A percentile compares a stretch with the other conserved stretches of the same genome.
Conservation (phyloP, 495 filamentous ascomycete genomes). For the Tuber indicum region DNA sequence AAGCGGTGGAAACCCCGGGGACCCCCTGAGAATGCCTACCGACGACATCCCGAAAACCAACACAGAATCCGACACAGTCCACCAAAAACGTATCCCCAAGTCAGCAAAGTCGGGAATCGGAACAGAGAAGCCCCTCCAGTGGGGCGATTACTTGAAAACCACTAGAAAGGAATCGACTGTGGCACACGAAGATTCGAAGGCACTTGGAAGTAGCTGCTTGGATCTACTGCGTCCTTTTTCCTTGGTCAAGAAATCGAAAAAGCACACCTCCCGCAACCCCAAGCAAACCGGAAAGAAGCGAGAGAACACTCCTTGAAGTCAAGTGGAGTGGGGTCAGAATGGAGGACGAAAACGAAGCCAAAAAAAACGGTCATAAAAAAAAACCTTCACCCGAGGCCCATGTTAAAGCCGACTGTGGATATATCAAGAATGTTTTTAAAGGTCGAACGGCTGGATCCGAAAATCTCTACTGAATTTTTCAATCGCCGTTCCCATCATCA, state of each 20-base stretch:
- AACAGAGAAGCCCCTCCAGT: not conserved
- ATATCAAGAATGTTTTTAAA: not conserved
- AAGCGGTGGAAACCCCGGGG: not conserved
- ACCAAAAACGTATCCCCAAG: not conserved
- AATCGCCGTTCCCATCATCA: not conserved
- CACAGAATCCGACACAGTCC: not conserved
- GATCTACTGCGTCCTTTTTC: not conserved
- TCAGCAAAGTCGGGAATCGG: not conserved
- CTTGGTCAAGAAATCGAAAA: not conserved
- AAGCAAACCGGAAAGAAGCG: not conserved
- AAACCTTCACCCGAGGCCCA: not conserved
- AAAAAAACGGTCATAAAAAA: not conserved
- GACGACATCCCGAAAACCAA: not conserved
- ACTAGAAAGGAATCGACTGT: not conserved
- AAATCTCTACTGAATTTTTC: not conserved
- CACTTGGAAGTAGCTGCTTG: not conserved
- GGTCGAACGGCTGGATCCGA: not conserved
- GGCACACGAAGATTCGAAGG: not conserved
- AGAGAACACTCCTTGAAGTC: not conserved
- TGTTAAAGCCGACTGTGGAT: too few species aligned
- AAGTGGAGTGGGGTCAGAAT: not conserved
- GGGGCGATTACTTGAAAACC: not conserved
- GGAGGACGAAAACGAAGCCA: not conserved
- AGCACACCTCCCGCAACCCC: not conserved
- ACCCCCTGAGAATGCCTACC: not conserved